Evolutionary conservation across 768 basidiomycete species (phyloP), one percentile per base, ranked within the genome.

Genomic region (Boletus eberwhitei): DNA sequence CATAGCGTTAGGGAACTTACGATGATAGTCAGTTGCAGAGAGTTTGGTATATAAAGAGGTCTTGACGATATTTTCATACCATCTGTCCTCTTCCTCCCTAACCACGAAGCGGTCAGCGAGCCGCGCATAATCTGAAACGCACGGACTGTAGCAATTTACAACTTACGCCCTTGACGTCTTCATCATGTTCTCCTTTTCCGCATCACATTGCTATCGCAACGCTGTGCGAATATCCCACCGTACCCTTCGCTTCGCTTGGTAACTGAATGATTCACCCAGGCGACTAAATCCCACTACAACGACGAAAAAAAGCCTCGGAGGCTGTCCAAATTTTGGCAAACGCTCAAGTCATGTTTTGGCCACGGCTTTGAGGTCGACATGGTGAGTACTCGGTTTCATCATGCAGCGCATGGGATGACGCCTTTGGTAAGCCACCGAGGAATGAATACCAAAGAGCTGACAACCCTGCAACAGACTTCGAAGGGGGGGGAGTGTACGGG

Each of bases 281-380:
- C 24, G 16, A 46, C 41, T 29, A 39, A 54, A 37, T 36, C 48
- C 19, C 32, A 32, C 36, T 31, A 47, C 21, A 19, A 55, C n/a
- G 42, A 51, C 17, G 51, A 57, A 39, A 46, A 61, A 44, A 59
- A 57, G 11, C 45, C 55, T 29, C 57, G 36, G 16, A 48, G 29
- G 14, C 12, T 51, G 16, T 52, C 45, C 12, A 57, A 32, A 55
- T 48, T 57, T 12, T 51, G 48, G 24, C 44, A 46, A 47, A 48
- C 44, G 3, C 41, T 69, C 38, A 69, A 59, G 51, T 61, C 64
- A 38, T 69, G 64, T 46, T 58, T 64, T 38, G 57, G 61, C 8
- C 50, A 59, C 8, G 55, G 52, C 40, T 53, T 55, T 22, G 54
- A 68, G 16, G 32, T 40, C 7, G 52, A 54, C 38, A 1, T 37